Percentiles rank a stretch among this genome's conserved stretches.
These are phyloP conservation scores for Capronia americana DNA, from an alignment of 2,329 filamentous ascomycete species.

Conservation along the genomic window DNA sequence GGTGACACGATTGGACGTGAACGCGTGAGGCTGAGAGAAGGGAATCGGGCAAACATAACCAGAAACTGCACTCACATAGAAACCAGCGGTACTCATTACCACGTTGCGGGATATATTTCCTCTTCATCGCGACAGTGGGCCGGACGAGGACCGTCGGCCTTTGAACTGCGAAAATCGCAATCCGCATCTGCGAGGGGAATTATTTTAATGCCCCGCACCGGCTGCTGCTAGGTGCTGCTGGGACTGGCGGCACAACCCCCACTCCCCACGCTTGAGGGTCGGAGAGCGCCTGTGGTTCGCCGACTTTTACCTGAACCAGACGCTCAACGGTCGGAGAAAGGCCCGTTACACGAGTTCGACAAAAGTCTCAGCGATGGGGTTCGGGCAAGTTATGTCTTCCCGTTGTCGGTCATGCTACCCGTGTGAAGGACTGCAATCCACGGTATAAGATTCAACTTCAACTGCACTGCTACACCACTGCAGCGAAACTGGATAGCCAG, in stretches of 20 bases:
- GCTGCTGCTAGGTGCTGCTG: constrained; percentile 9
- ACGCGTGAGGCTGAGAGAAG: constrained; percentile 2
- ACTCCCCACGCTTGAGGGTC: constrained; percentile 19
- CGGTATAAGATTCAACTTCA: background rate
- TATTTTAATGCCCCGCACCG: constrained; percentile 18
- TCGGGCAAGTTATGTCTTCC: background rate
- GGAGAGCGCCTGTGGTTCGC: constrained; percentile 19
- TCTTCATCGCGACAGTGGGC: background rate
- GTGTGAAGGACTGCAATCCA: background rate
- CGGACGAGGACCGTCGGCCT: constrained; percentile 18
- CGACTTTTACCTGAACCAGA: constrained; percentile 19
- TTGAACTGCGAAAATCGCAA: constrained; percentile 23
- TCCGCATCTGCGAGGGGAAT: constrained; percentile 4
- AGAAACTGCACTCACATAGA: background rate
- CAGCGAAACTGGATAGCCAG: background rate
- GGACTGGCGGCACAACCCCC: too few species aligned
- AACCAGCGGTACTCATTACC: background rate
- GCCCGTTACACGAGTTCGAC: background rate
- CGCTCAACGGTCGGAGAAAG: constrained; percentile 16
- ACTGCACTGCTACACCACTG: background rate
- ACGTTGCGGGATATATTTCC: constrained; percentile 8
- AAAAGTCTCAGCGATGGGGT: background rate
- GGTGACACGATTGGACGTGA: background rate
- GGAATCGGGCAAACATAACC: constrained; percentile 15
- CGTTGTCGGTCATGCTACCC: background rate